phyloP scores from a whole-genome alignment of 73 alveolate species.

The Tetrahymena thermophila region DNA sequence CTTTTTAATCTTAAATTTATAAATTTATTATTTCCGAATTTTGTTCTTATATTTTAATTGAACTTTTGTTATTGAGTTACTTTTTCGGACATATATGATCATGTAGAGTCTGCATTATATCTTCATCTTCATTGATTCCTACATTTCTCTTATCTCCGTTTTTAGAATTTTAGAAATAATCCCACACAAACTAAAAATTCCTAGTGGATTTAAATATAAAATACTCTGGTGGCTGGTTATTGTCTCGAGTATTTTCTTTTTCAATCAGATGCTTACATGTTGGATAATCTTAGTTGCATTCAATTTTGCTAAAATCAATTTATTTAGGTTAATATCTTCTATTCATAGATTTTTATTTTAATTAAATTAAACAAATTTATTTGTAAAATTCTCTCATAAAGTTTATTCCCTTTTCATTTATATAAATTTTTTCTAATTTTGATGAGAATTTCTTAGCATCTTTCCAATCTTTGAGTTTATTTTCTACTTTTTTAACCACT shows the following conservation, averaged over 20 bases:
- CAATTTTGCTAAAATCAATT: background rate
- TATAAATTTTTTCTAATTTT: background rate
- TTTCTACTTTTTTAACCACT: background rate
- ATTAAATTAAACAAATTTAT: background rate
- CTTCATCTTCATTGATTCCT: background rate
- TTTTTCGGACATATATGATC: background rate
- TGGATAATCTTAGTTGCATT: background rate
- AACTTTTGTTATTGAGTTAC: background rate
- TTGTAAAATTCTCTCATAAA: background rate
- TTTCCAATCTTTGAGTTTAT: background rate
- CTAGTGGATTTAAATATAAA: background rate
- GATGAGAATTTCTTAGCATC: background rate
- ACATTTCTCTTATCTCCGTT: background rate
- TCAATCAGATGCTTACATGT: background rate
- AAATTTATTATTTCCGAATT: background rate
- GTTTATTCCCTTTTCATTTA: background rate
- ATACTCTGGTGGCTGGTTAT: background rate
- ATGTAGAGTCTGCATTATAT: background rate
- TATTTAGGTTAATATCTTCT: background rate
- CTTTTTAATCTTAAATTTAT: background rate
- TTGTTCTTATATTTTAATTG: background rate
- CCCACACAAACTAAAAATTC: background rate
- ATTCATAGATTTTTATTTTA: background rate
- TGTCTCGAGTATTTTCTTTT: background rate
- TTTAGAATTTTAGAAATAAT: background rate